Evolutionary conservation across 208 protist genomes (phyloP).

Genomic region (Leishmania major): DNA sequence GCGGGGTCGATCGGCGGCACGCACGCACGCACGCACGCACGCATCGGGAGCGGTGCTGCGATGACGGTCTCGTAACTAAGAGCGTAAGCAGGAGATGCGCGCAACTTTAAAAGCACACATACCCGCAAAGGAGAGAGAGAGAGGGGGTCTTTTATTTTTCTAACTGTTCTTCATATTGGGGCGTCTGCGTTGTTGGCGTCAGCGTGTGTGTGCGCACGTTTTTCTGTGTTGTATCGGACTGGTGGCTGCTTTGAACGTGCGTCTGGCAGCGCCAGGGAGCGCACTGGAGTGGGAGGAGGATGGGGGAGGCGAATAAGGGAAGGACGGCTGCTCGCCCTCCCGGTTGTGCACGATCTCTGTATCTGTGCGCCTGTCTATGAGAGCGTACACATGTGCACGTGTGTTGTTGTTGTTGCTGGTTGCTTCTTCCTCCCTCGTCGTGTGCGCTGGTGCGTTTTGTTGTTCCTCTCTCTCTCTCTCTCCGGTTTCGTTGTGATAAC

Average conservation of each 20-base stretch:
- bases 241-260: neutral
- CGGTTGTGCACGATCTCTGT: neutral
- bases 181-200: neutral
- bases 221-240: neutral
- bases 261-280: neutral
- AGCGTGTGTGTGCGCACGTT: neutral
- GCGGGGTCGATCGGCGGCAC: too few species aligned
- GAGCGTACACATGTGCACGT: neutral
- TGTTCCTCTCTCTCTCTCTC: neutral
- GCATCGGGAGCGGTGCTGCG: neutral
- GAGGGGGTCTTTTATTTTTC: neutral
- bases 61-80: neutral
- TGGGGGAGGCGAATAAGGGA: too few species aligned
- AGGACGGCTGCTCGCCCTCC: neutral
- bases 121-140: neutral
- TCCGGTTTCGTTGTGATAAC: neutral
- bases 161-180: neutral
- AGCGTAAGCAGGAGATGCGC: neutral
- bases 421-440: neutral
- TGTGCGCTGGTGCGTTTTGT: neutral
- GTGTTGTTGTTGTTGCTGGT: neutral
- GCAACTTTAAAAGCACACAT: neutral
- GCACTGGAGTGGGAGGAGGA: neutral
- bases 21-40: neutral
- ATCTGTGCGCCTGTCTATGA: neutral